Conservation (phyloP, 2,329 filamentous ascomycete species). For the Chalaropsis thielavioides region DNA sequence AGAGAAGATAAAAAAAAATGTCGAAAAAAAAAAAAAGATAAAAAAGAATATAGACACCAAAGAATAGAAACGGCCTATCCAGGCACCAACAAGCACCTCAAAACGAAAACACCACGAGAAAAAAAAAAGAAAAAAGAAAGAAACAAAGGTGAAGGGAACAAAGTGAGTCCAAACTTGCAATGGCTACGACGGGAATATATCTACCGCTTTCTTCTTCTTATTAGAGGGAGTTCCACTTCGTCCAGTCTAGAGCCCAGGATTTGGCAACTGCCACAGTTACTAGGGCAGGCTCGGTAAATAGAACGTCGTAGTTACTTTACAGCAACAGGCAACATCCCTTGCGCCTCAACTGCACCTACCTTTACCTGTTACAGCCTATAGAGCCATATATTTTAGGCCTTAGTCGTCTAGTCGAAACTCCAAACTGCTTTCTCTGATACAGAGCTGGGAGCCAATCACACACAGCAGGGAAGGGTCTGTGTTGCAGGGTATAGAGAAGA, state of each 20-base stretch:
- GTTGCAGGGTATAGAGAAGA: not conserved
- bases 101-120: not conserved
- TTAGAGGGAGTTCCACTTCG: not conserved
- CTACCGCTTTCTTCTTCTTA: not conserved
- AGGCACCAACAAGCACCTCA: not conserved
- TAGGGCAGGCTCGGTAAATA: not conserved
- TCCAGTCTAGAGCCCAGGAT: not conserved
- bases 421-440: not conserved
- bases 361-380: not conserved
- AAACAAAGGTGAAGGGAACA: not conserved
- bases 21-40: constrained; percentile 5
- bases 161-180: not conserved
- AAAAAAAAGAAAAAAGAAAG: not conserved
- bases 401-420: not conserved
- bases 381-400: not conserved
- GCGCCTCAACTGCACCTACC: not conserved
- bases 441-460: constrained; percentile 1
- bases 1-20: not conserved
- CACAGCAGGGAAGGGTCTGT: not conserved
- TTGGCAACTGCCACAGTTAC: not conserved
- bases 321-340: not conserved
- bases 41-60: not conserved
- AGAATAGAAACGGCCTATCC: not conserved
- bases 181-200: not conserved
- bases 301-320: not conserved